These are phyloP conservation scores for Mallotus nudiflorus DNA, from an alignment of 345 rosid species.

Conservation along the genomic window DNA sequence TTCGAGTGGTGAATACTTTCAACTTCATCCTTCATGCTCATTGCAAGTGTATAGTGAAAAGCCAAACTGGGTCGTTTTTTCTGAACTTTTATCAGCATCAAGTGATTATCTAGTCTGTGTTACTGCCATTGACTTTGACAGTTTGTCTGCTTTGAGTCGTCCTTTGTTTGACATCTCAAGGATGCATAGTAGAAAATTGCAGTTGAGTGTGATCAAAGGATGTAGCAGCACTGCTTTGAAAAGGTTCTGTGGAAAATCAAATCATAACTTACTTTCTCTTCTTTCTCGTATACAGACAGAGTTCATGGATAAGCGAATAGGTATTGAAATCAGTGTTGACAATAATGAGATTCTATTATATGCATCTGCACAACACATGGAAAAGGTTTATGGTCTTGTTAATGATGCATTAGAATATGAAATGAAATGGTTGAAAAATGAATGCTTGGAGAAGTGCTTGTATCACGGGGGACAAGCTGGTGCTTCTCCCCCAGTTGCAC, in stretches of 20 bases:
- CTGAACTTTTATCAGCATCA: constrained; percentile 63
- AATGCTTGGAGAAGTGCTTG: constrained; percentile 68
- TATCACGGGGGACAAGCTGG: constrained; percentile 52
- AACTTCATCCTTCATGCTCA: constrained; percentile 85
- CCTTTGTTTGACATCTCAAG: constrained; percentile 59
- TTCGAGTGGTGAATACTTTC: constrained; percentile 66
- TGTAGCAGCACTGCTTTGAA: constrained; percentile 57
- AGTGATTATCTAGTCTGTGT: constrained; percentile 82
- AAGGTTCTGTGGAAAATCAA: constrained; percentile 74
- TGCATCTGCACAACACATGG: constrained; percentile 53
- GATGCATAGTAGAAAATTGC: constrained; percentile 59
- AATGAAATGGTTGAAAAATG: constrained; percentile 59
- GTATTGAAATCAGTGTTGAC: constrained; percentile 55
- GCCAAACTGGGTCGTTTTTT: constrained; percentile 89
- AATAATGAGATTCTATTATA: constrained; percentile 65
- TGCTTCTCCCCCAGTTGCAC: constrained; percentile 55
- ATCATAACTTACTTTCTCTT: constrained; percentile 51
- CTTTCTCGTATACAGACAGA: constrained; percentile 49
- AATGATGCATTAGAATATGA: constrained; percentile 57
- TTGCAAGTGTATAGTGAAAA: constrained; percentile 69
- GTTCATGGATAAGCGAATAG: constrained; percentile 61
- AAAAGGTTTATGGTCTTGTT: constrained; percentile 51
- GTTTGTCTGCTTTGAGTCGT: constrained; percentile 53
- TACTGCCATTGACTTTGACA: constrained; percentile 73
- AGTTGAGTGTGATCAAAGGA: constrained; percentile 52